Percentiles rank a stretch among this genome's conserved stretches.
Conservation (phyloP, 106 monocot species). For the Dioscorea zingiberensis region DNA sequence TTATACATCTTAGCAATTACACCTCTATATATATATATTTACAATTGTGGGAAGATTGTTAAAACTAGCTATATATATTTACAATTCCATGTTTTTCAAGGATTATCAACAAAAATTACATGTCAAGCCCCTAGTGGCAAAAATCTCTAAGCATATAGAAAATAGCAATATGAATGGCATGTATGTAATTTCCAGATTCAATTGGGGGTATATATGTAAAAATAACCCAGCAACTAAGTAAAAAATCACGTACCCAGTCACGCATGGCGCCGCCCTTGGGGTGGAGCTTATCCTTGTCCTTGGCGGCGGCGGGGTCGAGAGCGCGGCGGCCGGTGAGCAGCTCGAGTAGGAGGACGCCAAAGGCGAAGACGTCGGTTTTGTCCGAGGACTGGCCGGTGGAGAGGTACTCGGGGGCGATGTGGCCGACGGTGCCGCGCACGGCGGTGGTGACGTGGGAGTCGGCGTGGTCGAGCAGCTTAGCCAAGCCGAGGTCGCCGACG, state of each 20-base stretch:
- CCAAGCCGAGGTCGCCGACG: conserved; percentile 92
- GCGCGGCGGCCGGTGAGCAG: conserved; percentile 54
- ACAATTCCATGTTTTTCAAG: no score
- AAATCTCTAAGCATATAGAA: no score
- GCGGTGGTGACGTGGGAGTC: conserved; percentile 79
- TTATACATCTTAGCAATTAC: no score
- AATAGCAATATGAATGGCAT: no score
- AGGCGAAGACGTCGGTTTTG: conserved; percentile 74
- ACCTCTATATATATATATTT: no score
- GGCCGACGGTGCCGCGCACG: conserved; percentile 80
- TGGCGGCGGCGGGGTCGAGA: conserved; percentile 28
- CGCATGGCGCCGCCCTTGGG: conserved; percentile 32
- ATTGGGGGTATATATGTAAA: no score
- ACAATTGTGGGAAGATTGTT: no score
- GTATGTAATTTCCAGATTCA: no score
- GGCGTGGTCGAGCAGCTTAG: conserved; percentile 84
- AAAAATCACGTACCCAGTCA: conserved; percentile 34
- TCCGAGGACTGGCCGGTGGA: conserved; percentile 75
- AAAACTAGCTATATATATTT: no score
- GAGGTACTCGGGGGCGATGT: conserved; percentile 77
- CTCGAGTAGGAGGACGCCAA: conserved; percentile 64
- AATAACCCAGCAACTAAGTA: not conserved
- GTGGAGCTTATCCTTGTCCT: conserved; percentile 1
- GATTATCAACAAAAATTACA: no score
- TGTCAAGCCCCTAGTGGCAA: no score